Evolutionary conservation across 83 land plant species (phyloP).

Genomic region (Picea engelmannii): DNA sequence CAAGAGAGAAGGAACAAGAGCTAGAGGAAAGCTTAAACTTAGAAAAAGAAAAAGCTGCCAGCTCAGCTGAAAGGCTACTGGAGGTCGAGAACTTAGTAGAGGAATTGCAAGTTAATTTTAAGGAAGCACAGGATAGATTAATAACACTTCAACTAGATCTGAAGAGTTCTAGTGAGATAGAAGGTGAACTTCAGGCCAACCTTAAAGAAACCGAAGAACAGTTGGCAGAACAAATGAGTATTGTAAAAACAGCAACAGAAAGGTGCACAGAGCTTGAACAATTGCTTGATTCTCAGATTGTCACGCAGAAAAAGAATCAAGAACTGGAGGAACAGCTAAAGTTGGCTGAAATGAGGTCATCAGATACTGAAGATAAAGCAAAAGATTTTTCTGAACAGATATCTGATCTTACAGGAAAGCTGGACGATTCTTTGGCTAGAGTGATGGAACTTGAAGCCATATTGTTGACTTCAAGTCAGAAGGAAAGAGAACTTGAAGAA

Average conservation of each 20-base stretch:
- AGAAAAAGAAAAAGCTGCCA: neutral
- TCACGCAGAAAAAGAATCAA: neutral
- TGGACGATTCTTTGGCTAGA: conserved; percentile 1
- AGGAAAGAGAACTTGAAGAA: conserved; percentile 13
- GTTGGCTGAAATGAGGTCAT: conserved; percentile 32
- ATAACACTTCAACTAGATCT: conserved; percentile 45
- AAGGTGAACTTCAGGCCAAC: conserved; percentile 41
- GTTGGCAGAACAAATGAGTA: conserved; percentile 20
- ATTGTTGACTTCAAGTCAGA: conserved; percentile 6
- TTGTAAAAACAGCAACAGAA: neutral
- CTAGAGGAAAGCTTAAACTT: conserved; percentile 8
- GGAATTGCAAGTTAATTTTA: conserved; percentile 32
- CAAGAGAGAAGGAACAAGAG: conserved; percentile 11
- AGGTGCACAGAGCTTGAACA: conserved; percentile 10
- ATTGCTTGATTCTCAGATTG: neutral
- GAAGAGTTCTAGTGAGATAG: conserved; percentile 31
- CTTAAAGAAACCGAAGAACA: conserved; percentile 5
- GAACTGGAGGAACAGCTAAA: conserved; percentile 61
- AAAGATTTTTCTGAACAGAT: conserved; percentile 19
- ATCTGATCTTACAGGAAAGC: conserved; percentile 6
- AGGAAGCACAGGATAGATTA: conserved; percentile 33
- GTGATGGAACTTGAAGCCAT: conserved; percentile 2
- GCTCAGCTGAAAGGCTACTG: neutral
- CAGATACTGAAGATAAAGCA: conserved; percentile 38
- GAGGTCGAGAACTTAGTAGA: conserved; percentile 43